These are phyloP conservation scores for Deinandra increscens DNA, from an alignment of 129 eudicot species.

Conservation along the genomic window DNA sequence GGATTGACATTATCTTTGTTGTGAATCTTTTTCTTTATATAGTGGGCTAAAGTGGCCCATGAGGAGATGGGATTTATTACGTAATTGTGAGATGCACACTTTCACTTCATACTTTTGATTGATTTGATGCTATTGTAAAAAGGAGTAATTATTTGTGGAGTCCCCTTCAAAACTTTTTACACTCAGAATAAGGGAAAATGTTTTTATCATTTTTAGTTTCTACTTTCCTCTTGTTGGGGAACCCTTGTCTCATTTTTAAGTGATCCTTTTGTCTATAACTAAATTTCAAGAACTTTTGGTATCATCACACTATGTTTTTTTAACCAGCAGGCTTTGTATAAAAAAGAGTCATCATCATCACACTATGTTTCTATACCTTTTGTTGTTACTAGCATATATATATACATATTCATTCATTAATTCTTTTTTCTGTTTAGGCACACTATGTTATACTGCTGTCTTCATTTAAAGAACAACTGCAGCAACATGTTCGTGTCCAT, in stretches of 20 bases:
- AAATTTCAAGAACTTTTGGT: conserved; percentile 20
- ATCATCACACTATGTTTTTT: neutral
- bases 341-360: neutral
- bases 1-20: conserved; percentile 35
- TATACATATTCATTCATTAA: neutral
- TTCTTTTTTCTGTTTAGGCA: conserved; percentile 48
- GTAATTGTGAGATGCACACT: conserved; percentile 12
- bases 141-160: conserved; percentile 27
- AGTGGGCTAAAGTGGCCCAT: conserved; percentile 33
- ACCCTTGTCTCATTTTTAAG: neutral
- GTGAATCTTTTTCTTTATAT: conserved; percentile 28
- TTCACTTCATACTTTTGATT: conserved; percentile 21
- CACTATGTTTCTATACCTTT: neutral
- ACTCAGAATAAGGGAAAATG: conserved; percentile 6
- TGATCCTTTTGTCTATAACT: conserved; percentile 12
- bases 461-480: conserved; percentile 89
- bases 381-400: conserved; percentile 1
- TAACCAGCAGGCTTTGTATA: too few species aligned
- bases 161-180: conserved; percentile 23
- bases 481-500: conserved; percentile 94
- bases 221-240: conserved; percentile 18
- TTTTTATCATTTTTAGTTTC: conserved; percentile 3
- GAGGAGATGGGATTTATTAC: conserved; percentile 4
- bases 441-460: conserved; percentile 81
- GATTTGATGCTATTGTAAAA: conserved; percentile 40